Evolutionary conservation across 2,329 filamentous ascomycete species (phyloP).

Genomic region (Penicillium frequentans): DNA sequence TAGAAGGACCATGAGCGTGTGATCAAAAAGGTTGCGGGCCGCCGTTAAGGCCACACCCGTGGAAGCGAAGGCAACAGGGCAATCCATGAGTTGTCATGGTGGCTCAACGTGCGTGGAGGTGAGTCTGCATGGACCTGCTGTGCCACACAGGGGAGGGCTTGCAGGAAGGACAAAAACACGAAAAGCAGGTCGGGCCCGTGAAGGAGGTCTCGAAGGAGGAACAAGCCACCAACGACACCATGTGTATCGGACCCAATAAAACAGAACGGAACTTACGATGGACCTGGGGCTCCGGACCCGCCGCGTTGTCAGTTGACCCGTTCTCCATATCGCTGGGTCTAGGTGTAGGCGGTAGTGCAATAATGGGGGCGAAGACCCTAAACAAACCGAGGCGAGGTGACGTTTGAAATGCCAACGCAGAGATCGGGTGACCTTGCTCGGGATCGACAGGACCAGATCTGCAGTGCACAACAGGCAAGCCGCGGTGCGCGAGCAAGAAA

Average conservation of each 20-base stretch:
- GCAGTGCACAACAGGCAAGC: conserved; percentile 16
- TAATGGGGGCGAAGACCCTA: conserved; percentile 1
- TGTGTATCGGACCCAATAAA: conserved; percentile 4
- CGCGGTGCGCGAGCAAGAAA: conserved; percentile 9
- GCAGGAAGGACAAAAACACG: not conserved
- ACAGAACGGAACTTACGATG: conserved; percentile 14
- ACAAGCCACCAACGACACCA: conserved; percentile 5
- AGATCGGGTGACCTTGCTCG: conserved; percentile 34
- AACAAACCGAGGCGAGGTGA: conserved; percentile 6
- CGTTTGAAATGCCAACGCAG: conserved; percentile 34
- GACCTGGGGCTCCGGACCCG: conserved; percentile 20
- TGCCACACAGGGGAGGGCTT: not conserved
- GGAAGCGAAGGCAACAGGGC: not conserved
- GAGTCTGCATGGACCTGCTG: not conserved
- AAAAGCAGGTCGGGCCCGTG: not conserved
- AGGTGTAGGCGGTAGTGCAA: conserved; percentile 4
- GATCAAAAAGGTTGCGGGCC: conserved; percentile 31
- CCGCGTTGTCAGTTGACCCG: conserved; percentile 21
- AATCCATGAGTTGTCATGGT: not conserved
- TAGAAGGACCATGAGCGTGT: conserved; percentile 32
- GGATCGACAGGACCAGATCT: conserved; percentile 31
- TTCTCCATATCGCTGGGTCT: conserved; percentile 15
- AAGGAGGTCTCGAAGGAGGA: not conserved
- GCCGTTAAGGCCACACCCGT: conserved; percentile 15
- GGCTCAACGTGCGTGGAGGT: not conserved